phyloP scores from a whole-genome alignment of 169 alveolate species.

The Plasmodium vinckei region DNA sequence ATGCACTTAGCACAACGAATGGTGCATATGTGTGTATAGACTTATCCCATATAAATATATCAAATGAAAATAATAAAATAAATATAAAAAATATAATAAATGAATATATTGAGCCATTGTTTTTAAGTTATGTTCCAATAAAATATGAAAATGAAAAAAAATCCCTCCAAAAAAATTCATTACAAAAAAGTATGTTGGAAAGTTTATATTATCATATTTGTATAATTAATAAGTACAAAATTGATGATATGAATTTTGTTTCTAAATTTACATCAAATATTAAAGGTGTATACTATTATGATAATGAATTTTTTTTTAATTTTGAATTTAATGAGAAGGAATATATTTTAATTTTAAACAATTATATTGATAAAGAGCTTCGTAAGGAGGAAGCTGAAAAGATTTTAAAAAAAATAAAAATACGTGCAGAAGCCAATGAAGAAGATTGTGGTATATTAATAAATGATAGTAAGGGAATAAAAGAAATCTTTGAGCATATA shows the following conservation, averaged over 20 bases:
- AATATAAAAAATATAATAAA: slow-evolving; percentile 66
- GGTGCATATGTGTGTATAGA: slow-evolving; percentile 69
- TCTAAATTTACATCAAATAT: slow-evolving; percentile 31
- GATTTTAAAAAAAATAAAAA: neutral
- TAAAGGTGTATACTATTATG: slow-evolving; percentile 28
- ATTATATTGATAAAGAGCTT: slow-evolving; percentile 9
- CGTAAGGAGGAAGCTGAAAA: neutral
- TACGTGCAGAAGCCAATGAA: neutral
- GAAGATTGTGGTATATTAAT: neutral
- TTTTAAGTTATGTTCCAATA: slow-evolving; percentile 83
- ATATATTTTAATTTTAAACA: slow-evolving; percentile 62
- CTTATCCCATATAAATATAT: slow-evolving; percentile 36
- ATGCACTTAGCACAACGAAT: slow-evolving; percentile 53
- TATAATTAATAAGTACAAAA: slow-evolving; percentile 31
- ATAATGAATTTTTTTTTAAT: slow-evolving; percentile 31
- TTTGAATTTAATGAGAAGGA: slow-evolving; percentile 51
- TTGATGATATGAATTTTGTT: slow-evolving; percentile 26
- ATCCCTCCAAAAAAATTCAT: slow-evolving; percentile 19
- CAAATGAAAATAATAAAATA: slow-evolving; percentile 6
- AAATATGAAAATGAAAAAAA: slow-evolving; percentile 59
- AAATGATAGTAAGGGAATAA: slow-evolving; percentile 5
- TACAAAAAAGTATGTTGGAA: slow-evolving; percentile 49
- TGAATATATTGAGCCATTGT: slow-evolving; percentile 78
- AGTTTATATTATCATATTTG: slow-evolving; percentile 66
- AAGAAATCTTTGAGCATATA: slow-evolving; percentile 13